Conservation (phyloP, 2,329 filamentous ascomycete species). For the Diaporthe sp. region DNA sequence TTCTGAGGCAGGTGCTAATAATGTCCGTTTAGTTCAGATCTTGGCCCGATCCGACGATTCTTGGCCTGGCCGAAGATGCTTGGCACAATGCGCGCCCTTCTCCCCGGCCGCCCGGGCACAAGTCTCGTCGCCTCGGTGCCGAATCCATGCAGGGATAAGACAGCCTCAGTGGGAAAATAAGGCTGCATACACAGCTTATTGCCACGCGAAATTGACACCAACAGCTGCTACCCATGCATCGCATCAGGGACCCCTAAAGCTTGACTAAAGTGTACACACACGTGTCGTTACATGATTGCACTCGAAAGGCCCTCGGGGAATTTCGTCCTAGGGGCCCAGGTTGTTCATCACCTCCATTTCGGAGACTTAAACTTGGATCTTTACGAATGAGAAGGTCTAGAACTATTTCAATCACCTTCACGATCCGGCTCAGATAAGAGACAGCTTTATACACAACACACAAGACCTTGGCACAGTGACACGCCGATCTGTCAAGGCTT, state of each 20-base stretch:
- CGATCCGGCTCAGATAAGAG: background rate
- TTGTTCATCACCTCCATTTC: background rate
- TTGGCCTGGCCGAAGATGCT: conserved; percentile 6
- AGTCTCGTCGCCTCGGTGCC: background rate
- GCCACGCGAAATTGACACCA: background rate
- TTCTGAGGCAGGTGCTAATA: conserved; percentile 13
- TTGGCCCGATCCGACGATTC: conserved; percentile 23
- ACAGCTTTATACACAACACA: background rate
- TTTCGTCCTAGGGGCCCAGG: background rate
- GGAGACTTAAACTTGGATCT: background rate
- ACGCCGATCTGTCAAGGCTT: background rate
- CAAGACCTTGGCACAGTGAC: background rate
- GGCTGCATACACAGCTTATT: background rate
- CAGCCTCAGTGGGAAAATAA: background rate
- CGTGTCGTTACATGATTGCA: background rate
- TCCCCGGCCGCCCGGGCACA: background rate
- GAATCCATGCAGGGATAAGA: background rate
- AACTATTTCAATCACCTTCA: background rate
- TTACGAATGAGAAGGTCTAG: background rate
- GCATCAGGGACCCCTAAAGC: background rate
- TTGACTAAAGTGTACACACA: background rate
- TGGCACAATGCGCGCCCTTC: conserved; percentile 16
- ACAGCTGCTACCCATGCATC: background rate
- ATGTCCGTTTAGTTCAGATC: conserved; percentile 5
- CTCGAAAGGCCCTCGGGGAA: background rate